Percentiles rank a stretch among this genome's conserved stretches.
Conservation (phyloP, 108 stramenopile genomes). For the Pseudonitzschia pungens region DNA sequence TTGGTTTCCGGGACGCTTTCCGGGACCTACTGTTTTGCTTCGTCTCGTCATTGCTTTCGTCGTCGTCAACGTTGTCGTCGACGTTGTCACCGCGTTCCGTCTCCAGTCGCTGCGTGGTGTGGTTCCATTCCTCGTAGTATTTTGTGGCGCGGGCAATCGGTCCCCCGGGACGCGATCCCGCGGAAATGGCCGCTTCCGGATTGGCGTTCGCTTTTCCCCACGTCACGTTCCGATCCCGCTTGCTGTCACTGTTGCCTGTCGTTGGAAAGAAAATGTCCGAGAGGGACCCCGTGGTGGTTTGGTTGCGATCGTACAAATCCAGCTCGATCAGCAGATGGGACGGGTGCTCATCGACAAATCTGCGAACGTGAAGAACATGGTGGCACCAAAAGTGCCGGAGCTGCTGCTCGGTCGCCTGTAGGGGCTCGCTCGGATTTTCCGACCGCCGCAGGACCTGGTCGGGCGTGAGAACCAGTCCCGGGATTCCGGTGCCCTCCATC, state of each 20-base stretch:
- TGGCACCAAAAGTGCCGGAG: constrained; percentile 23
- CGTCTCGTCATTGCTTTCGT: not conserved
- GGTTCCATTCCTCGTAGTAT: constrained; percentile 3
- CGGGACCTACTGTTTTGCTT: too few relatives aligned
- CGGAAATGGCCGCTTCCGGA: not conserved
- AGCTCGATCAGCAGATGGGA: constrained; percentile 21
- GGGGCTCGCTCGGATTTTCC: not conserved
- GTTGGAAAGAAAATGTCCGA: not conserved
- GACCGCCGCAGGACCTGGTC: not conserved
- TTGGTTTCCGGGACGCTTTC: too few relatives aligned
- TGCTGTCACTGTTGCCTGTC: too few relatives aligned
- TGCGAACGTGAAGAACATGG: constrained; percentile 15
- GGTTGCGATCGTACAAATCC: constrained; percentile 6
- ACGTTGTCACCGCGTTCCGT: not conserved
- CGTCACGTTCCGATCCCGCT: not conserved
- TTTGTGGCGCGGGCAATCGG: not conserved
- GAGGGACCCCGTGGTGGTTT: not conserved
- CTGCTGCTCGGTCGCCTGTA: not conserved
- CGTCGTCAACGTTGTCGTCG: not conserved
- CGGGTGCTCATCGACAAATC: constrained; percentile 20
- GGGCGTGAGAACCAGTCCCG: constrained; percentile 10
- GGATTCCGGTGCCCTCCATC: constrained; percentile 1
- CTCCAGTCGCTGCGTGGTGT: not conserved
- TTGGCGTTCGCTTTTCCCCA: constrained; percentile 5
- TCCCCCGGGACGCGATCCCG: not conserved